Conservation (phyloP, 148 eudicot genomes). For the Fagopyrum homotropicum region DNA sequence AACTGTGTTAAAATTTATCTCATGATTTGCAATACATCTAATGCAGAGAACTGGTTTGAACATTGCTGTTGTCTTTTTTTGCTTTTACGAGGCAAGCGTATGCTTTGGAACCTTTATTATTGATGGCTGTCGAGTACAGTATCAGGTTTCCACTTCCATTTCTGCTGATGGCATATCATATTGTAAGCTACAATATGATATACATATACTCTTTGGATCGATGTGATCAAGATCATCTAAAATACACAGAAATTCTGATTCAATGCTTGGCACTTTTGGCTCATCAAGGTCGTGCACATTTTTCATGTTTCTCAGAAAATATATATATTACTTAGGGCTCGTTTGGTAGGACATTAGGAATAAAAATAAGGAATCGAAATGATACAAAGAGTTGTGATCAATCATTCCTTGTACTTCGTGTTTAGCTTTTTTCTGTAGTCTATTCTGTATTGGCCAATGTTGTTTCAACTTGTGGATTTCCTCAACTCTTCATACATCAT, state of each 20-base stretch:
- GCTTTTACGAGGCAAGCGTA: constrained; percentile 81
- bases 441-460: not conserved
- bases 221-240: no score
- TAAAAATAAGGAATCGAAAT: no score
- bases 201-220: no score
- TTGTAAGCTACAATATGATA: no score
- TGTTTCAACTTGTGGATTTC: not conserved
- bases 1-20: not conserved
- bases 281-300: no score
- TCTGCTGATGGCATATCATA: constrained; percentile 26
- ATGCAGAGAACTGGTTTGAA: constrained; percentile 70
- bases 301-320: no score
- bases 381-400: no score
- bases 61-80: constrained; percentile 59
- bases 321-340: no score
- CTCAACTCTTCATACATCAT: constrained; percentile 59
- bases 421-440: not conserved
- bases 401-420: no score
- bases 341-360: no score
- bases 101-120: constrained; percentile 89
- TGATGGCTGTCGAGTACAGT: constrained; percentile 66
- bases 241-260: no score
- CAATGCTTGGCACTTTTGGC: no score
- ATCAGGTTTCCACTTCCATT: constrained; percentile 16
- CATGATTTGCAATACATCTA: constrained; percentile 14